Evolutionary conservation across 202 grass and related monocot genomes (phyloP).

Genomic region (Dendrocalamus latiflorus): DNA sequence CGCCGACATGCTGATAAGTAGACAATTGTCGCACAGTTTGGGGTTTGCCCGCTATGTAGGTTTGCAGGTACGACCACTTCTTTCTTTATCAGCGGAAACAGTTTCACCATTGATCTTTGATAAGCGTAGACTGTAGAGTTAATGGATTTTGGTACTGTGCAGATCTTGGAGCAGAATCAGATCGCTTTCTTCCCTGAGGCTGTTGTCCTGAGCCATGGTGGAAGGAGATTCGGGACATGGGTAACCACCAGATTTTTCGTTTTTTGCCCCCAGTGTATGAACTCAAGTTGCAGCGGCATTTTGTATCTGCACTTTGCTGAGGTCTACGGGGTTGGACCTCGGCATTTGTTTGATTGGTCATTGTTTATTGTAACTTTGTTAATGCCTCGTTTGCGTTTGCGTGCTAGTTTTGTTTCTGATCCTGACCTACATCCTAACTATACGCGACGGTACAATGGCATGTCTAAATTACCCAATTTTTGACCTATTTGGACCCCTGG

Average conservation of each 20-base stretch:
- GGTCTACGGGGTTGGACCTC: constrained; percentile 33
- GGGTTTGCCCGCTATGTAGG: constrained; percentile 11
- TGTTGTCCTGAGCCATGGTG: background rate
- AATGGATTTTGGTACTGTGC: background rate
- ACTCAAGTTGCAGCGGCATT: constrained; percentile 36
- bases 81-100: background rate
- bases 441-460: background rate
- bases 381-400: constrained; percentile 5
- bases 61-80: background rate
- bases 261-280: constrained; percentile 14
- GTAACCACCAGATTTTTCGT: background rate
- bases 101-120: background rate
- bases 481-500: too few relatives aligned
- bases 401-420: constrained; percentile 20
- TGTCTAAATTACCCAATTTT: too few relatives aligned
- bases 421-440: background rate
- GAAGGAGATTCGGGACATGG: constrained; percentile 18
- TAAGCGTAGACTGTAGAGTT: too few relatives aligned
- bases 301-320: constrained; percentile 38
- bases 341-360: constrained; percentile 30
- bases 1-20: constrained; percentile 74
- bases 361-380: constrained; percentile 41
- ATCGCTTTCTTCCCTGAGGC: background rate
- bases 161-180: constrained; percentile 13
- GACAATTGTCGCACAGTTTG: background rate